Percentiles rank a stretch among this genome's conserved stretches.
Conservation (phyloP, 305 asterid species). For the Solanum hybrid region DNA sequence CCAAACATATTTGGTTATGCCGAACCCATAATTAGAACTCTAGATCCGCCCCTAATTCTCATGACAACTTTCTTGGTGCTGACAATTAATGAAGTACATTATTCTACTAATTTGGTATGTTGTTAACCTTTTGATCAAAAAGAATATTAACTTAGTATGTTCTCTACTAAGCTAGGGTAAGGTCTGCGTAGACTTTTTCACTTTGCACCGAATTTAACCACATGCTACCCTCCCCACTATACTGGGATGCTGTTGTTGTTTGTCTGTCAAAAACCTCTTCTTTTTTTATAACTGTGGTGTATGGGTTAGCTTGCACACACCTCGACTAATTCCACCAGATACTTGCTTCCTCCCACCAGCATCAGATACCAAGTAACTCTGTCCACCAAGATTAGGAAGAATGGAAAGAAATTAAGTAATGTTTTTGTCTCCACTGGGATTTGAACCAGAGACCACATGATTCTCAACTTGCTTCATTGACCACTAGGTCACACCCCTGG, state of each 20-base stretch:
- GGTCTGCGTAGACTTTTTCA: neutral
- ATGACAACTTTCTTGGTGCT: neutral
- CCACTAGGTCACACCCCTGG: neutral
- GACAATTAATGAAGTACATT: neutral
- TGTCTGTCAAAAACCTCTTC: neutral
- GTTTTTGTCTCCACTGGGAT: neutral
- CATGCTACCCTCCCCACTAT: neutral
- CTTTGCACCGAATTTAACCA: neutral
- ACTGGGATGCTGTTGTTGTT: neutral
- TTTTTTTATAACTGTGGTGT: neutral
- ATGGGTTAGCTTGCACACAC: neutral
- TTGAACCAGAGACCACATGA: neutral
- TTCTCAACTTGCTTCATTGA: neutral
- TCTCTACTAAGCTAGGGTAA: neutral
- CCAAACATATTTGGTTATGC: neutral
- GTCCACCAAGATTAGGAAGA: neutral
- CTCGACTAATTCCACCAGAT: neutral
- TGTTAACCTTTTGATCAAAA: neutral
- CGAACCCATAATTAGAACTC: neutral
- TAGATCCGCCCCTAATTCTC: neutral
- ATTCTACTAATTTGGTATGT: neutral
- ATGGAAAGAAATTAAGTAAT: neutral
- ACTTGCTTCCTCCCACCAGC: neutral
- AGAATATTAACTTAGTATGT: neutral
- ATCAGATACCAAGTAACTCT: neutral